Conservation (phyloP, 1,284 basidiomycete genomes). For the Pholiota adiposa region DNA sequence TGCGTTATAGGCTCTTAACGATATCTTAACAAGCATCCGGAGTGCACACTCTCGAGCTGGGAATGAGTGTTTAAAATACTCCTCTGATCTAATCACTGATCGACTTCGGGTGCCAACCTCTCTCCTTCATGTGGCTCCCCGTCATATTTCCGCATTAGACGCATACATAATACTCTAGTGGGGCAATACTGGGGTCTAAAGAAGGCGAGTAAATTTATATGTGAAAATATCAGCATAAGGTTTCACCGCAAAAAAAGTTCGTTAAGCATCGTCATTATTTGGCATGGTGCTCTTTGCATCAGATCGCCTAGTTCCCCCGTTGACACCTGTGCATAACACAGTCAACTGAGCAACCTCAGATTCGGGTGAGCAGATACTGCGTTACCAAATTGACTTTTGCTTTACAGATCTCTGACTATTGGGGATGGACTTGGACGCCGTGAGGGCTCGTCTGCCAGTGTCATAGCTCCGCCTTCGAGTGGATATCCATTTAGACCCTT, state of each 20-base stretch:
- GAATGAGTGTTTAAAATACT: conserved; percentile 19
- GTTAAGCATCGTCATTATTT: background rate
- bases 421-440: background rate
- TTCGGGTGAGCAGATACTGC: background rate
- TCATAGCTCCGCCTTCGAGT: background rate
- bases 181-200: background rate
- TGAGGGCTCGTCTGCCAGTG: background rate
- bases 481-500: background rate
- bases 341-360: background rate
- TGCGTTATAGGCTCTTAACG: background rate
- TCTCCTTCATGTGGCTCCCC: background rate
- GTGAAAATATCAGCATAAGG: background rate
- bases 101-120: background rate
- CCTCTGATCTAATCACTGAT: background rate
- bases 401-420: background rate
- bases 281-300: background rate
- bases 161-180: background rate
- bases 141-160: background rate
- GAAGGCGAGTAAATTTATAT: conserved; percentile 11
- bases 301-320: background rate
- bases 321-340: background rate
- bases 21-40: background rate
- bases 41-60: background rate
- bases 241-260: background rate
- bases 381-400: background rate